Base-by-base conservation (phyloP, 192 early-diverging fungal species). In the Dissophora ornata region DNA sequence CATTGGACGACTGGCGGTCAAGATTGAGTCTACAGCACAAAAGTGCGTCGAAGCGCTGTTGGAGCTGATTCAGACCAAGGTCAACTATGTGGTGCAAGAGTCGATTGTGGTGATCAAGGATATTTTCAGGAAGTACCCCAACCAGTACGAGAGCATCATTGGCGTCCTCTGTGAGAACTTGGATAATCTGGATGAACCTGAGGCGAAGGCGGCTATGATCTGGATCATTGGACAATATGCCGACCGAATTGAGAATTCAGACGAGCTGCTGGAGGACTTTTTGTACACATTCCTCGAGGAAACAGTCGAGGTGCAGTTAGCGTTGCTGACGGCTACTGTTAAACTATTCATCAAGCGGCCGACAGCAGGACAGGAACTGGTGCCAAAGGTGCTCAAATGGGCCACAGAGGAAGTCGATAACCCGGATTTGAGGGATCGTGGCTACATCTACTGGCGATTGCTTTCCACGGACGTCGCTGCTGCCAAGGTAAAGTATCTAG, bases 201-300 rank as follows among this genome's bases (percentile, higher is more conserved):
- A 99, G 77, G 97, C 98, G 29, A 97, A 96, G 75, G 92, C 95
- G 3, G 93, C 95, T n/a, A 93, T 98, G 92, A 95, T 99, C 53
- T 99, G 98, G 98, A 98, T 99, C 56, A 92, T 99, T 77, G 98
- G 98, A 1, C 95, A 99, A 82, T 98, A 99, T 75, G 92, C 97
- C 8, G 96, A 97, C 71, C 83, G 96, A 30, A 99, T 99, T 67
- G 97, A 97, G 47, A 98, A 98, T 80, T 92, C 98, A 5, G 91
- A 96, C 81, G 94, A 92, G 55, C 80, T 98, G 21, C 82, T 99
- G 38, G 91, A 89, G 11, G 87, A 85, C 52, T 99, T 98, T 79
- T 69, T 98, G 29, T 95, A 95, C 44, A 90, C 86, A 5, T 96
- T 98, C 64, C 80, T 94, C 74, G 95, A 97, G 22, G 97, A 99